Evolutionary conservation across 108 stramenopile species (phyloP).

Genomic region (Cylindrotheca fusiformis): DNA sequence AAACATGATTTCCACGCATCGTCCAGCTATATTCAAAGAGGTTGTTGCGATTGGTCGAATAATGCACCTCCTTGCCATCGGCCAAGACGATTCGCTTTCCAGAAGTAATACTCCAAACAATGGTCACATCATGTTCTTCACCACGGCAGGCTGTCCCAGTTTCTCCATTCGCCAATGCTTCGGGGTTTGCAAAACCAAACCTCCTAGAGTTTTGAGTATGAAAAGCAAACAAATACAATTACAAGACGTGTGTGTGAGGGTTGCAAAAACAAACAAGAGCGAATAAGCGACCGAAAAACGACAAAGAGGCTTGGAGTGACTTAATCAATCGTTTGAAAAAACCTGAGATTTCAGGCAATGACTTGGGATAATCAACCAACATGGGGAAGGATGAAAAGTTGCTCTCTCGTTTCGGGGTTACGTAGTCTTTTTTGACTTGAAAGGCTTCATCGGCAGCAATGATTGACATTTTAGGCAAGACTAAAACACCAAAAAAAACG

Average conservation of each 20-base stretch:
- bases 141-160: conserved; percentile 87
- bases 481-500: too few species aligned
- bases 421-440: not conserved
- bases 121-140: conserved; percentile 88
- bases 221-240: not conserved
- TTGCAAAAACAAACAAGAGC: too few species aligned
- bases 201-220: conserved; percentile 45
- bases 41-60: conserved; percentile 52
- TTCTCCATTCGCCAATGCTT: conserved; percentile 76
- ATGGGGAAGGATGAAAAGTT: too few species aligned
- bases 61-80: conserved; percentile 83
- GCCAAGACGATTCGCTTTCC: conserved; percentile 77
- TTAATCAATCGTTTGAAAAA: too few species aligned
- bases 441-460: not conserved
- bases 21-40: conserved; percentile 88
- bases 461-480: too few species aligned
- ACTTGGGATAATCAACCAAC: too few species aligned
- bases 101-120: conserved; percentile 84
- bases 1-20: conserved; percentile 83
- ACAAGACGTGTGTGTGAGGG: not conserved
- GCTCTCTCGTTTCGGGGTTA: too few species aligned
- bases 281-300: too few species aligned
- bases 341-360: too few species aligned
- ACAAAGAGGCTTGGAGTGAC: too few species aligned
- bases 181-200: conserved; percentile 86